phyloP scores from a whole-genome alignment of 441 rosid species.

The Populus hybrid region DNA sequence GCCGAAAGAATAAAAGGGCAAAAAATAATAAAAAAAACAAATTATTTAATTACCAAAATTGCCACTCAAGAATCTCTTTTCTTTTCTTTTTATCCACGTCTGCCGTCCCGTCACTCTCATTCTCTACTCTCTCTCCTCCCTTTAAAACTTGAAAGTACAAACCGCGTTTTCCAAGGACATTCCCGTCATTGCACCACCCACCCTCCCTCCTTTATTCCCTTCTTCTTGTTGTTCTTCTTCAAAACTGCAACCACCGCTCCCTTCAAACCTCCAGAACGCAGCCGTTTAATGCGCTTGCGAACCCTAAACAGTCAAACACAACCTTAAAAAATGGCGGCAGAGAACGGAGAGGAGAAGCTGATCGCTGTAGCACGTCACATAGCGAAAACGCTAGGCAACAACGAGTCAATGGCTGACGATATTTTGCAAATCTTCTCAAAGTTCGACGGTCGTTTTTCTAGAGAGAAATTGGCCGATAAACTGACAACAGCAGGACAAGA shows the following conservation, averaged over 20 bases:
- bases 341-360: constrained; percentile 89
- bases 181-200: constrained; percentile 5
- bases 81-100: background rate
- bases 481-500: constrained; percentile 28
- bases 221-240: background rate
- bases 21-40: background rate
- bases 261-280: background rate
- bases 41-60: background rate
- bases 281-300: background rate
- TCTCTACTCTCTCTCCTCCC: background rate
- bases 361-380: constrained; percentile 90
- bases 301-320: background rate
- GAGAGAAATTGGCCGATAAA: constrained; percentile 65
- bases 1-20: background rate
- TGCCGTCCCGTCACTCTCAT: background rate
- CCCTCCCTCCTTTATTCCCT: background rate
- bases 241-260: background rate
- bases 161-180: constrained; percentile 31
- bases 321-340: constrained; percentile 48
- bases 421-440: constrained; percentile 85
- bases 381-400: constrained; percentile 80
- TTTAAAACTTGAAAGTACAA: background rate
- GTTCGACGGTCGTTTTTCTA: constrained; percentile 86
- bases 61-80: background rate
- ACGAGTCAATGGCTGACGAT: constrained; percentile 81